These are phyloP conservation scores for Exophiala mesophila DNA, from an alignment of 2,329 filamentous ascomycete genomes.

Conservation along the genomic window DNA sequence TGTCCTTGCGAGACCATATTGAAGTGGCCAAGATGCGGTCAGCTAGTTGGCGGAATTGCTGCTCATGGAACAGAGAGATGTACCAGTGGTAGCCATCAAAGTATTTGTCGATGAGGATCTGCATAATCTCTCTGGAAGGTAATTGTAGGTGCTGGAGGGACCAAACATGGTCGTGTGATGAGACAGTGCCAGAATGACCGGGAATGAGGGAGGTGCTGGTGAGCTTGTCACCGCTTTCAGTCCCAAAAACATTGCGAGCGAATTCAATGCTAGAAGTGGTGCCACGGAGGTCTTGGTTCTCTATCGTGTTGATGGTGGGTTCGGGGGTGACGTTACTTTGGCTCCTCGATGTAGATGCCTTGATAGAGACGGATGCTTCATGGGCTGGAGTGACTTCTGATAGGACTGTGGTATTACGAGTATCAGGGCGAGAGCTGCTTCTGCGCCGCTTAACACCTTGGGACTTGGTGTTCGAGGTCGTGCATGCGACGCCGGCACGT, in stretches of 20 bases:
- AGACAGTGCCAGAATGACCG: not conserved
- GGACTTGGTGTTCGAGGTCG: constrained; percentile 1
- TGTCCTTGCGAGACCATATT: not conserved
- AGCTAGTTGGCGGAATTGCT: not conserved
- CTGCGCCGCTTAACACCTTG: not conserved
- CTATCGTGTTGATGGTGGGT: not conserved
- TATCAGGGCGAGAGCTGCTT: too few relatives aligned
- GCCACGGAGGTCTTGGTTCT: not conserved
- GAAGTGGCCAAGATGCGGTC: not conserved
- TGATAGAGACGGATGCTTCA: too few relatives aligned
- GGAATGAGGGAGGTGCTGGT: constrained; percentile 1
- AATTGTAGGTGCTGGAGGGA: constrained; percentile 7
- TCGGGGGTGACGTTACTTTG: not conserved
- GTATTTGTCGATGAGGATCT: constrained; percentile 18
- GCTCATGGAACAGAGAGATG: constrained; percentile 8
- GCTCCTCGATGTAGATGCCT: not conserved
- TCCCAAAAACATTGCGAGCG: not conserved
- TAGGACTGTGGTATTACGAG: too few relatives aligned
- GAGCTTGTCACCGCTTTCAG: not conserved
- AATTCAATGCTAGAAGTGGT: constrained; percentile 2
- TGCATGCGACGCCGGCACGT: not conserved
- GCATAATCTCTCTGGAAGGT: constrained; percentile 17
- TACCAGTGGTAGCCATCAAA: constrained; percentile 24
- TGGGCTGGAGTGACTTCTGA: too few relatives aligned
- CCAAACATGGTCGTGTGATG: constrained; percentile 1